These are phyloP conservation scores for Parachaetomium inaequale DNA, from an alignment of 495 filamentous ascomycete genomes.

Conservation along the genomic window DNA sequence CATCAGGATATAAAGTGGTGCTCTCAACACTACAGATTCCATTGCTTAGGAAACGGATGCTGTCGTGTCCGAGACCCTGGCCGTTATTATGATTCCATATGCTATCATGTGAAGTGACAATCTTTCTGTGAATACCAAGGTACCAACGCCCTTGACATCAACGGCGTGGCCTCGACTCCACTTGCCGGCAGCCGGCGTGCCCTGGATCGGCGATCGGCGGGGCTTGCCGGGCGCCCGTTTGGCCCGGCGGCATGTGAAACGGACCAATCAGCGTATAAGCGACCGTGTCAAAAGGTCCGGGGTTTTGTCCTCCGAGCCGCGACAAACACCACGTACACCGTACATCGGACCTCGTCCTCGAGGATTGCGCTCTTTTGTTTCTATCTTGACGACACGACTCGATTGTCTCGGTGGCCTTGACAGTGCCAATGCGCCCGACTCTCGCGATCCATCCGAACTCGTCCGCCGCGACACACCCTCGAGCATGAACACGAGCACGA, in stretches of 20 bases:
- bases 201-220: neutral
- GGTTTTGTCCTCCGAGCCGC: neutral
- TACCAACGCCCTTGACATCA: no score
- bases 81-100: no score
- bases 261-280: constrained; percentile 25
- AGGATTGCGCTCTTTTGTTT: neutral
- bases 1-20: neutral
- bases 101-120: no score
- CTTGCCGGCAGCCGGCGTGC: neutral
- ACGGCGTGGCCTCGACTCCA: neutral
- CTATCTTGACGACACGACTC: neutral
- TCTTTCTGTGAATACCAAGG: no score
- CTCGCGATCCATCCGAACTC: neutral
- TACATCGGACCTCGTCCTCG: neutral
- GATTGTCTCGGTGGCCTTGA: neutral
- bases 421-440: neutral
- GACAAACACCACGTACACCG: neutral
- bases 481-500: neutral
- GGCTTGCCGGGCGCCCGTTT: constrained; percentile 3
- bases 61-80: no score
- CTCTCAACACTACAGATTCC: neutral
- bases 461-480: neutral
- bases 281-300: constrained; percentile 23
- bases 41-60: no score
- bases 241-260: neutral